Percentiles rank a stretch among this genome's conserved stretches.
phyloP scores from a whole-genome alignment of 257 asterid genomes.

The Cynanchum wilfordii region DNA sequence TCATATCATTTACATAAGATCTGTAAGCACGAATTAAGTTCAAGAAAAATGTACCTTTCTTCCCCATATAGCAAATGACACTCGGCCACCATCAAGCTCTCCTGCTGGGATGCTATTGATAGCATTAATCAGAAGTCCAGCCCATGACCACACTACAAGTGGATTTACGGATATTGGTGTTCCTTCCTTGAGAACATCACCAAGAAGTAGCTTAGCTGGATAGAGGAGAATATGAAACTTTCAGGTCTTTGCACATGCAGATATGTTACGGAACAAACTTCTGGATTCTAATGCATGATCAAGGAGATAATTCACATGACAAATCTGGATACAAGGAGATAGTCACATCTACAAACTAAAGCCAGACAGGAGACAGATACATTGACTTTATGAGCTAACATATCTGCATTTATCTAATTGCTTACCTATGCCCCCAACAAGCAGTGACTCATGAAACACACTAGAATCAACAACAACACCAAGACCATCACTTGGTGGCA shows the following conservation, averaged over 20 bases:
- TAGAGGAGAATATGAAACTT: slow-evolving; percentile 13
- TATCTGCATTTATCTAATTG: neutral
- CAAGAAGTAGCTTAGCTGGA: slow-evolving; percentile 87
- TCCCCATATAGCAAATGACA: slow-evolving; percentile 88
- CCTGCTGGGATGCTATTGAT: slow-evolving; percentile 97
- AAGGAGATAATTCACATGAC: neutral
- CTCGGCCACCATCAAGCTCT: slow-evolving; percentile 92
- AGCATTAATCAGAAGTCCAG: slow-evolving; percentile 89
- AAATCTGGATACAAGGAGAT: neutral
- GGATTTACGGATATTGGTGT: slow-evolving; percentile 79
- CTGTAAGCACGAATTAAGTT: neutral
- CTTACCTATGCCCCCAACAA: slow-evolving; percentile 88
- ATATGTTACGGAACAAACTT: neutral
- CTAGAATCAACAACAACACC: slow-evolving; percentile 78
- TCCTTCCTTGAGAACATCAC: slow-evolving; percentile 87
- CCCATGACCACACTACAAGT: slow-evolving; percentile 87
- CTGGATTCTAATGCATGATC: neutral
- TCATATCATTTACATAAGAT: neutral
- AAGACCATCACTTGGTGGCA: slow-evolving; percentile 85
- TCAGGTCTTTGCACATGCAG: slow-evolving; percentile 7
- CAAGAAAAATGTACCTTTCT: slow-evolving; percentile 58
- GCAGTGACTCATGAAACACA: slow-evolving; percentile 84
- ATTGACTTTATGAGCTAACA: neutral
- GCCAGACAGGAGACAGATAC: neutral
- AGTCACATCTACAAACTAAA: neutral